Evolutionary conservation across 2,329 filamentous ascomycete species (phyloP), one percentile per base, ranked within the genome.

Genomic region (Celoporthe dispersa): DNA sequence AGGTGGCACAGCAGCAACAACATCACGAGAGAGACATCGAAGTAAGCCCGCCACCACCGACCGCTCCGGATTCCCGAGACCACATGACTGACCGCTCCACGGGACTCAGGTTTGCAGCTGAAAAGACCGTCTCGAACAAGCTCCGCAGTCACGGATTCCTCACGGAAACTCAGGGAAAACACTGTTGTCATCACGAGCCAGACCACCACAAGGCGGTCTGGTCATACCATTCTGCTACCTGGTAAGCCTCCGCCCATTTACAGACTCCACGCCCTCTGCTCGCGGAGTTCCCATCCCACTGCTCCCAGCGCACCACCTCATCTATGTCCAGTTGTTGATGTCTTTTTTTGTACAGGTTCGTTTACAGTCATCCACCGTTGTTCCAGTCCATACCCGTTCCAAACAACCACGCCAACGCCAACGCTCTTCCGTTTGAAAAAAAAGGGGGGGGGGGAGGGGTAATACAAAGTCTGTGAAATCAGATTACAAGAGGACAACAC

Each of bases 341-440:
- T 60, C 31, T 69, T 53, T 60, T 60, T 28, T 63, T 67, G 41
- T 62, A 68, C 65, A 66, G 31, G 63, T 14, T 63, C 39, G 41
- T 63, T 64, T 69, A 66, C 62, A 68, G 19, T 64, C 33, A 44
- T n/a, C 67, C 55, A 14, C 9, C 48, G 55, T 33, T 41, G 22
- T 37, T 28, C 44, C 66, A 37, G 37, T 22, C 48, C 69, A 59
- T 41, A 41, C n/a, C 68, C 53, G 60, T 64, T 44, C 55, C 44
- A 69, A 71, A 55, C 28, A 44, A 25, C 67, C 64, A 64, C 39
- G 55, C 69, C 57, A 66, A 71, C 69, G 69, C 69, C 69, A 65
- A 71, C 65, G 69, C 69, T 71, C 67, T 57, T 63, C 44, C 57
- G 41, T 28, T 63, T 31, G 44, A 57, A 69, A 48, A 48, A 48